Base-by-base conservation (phyloP, 192 early-diverging fungal species). In the Backusella tarrabulga region DNA sequence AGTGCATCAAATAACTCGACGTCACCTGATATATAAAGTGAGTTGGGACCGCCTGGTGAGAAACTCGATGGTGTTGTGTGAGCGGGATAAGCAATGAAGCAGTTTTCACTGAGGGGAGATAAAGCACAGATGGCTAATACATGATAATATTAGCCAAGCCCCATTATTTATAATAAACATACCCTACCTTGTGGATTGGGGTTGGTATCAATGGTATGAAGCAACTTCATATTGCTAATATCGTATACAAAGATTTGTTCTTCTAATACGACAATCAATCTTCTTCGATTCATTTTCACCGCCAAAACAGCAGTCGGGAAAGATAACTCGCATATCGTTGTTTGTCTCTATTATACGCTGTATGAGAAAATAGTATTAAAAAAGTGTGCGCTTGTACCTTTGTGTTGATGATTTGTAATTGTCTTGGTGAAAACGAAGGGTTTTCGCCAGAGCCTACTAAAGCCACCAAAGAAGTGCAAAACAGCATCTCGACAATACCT, bases 221-320 rank as follows among this genome's bases (percentile, higher is more conserved):
- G 87, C 9, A 98, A 89, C 81, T 97, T 97, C 97, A 99, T 99
- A 84, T 99, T 99, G 83, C 92, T 91, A 70, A 98, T 98, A 77
- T 99, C 97, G 85, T 98, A 98, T 19, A 98, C 91, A 83, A 95
- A 98, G 52, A 98, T 97, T 76, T 94, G 94, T 83, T 97, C 95
- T 77, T 99, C 98, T 38, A 99, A 89, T 32, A 97, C 93, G 11
- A 98, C 97, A 42, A 98, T 91, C 9, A 99, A 87, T 44, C 96
- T 89, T 75, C 94, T 93, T 38, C 97, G 87, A 87, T 99, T 99
- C 74, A 99, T 88, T 85, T 98, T 98, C 17, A 99, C 96, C 0
- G 96, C 92, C 67, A 99, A 84, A 68, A 99, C 96, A 3, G 96
- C 90, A 0, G 95, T 96, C 1, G 93, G 92, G 78, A 98, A 99